A percentile compares a stretch with the other conserved stretches of the same genome.
phyloP scores from a whole-genome alignment of 75 land plant species.

The Larix kaempferi region DNA sequence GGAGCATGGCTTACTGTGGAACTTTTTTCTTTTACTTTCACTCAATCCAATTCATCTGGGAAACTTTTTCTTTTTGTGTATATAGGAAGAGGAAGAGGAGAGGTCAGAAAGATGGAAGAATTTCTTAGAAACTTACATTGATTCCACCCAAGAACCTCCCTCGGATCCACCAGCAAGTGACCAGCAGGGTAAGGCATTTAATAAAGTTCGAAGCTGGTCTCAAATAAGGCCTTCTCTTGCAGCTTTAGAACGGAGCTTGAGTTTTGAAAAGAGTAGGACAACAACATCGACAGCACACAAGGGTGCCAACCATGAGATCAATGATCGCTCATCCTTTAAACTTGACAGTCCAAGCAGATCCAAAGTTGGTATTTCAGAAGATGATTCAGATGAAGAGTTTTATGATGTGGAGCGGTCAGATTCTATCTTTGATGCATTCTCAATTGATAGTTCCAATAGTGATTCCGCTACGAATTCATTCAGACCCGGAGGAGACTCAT shows the following conservation, averaged over 20 bases:
- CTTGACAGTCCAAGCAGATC: conserved; percentile 1
- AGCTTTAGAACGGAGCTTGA: conserved; percentile 67
- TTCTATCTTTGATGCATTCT: conserved; percentile 30
- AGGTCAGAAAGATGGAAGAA: conserved; percentile 79
- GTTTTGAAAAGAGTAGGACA: conserved; percentile 47
- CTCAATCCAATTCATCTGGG: too few species aligned
- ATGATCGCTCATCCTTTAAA: conserved; percentile 8
- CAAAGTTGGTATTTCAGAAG: conserved; percentile 32
- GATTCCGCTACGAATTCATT: conserved; percentile 1
- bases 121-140: conserved; percentile 53
- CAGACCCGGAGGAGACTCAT: conserved; percentile 11
- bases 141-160: conserved; percentile 14
- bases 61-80: too few species aligned
- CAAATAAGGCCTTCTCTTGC: conserved; percentile 61
- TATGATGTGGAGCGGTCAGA: conserved; percentile 74
- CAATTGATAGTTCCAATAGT: conserved; percentile 17
- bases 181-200: conserved; percentile 10
- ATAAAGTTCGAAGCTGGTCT: conserved; percentile 57
- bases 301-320: neutral
- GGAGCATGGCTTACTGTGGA: too few species aligned
- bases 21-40: too few species aligned
- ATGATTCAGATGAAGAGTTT: conserved; percentile 89
- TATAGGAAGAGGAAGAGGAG: conserved; percentile 90
- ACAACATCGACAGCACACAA: neutral
- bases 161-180: too few species aligned